A percentile compares a stretch with the other conserved stretches of the same genome.
Conservation (phyloP, 192 early-diverging fungal genomes). For the Mortierella antarctica region DNA sequence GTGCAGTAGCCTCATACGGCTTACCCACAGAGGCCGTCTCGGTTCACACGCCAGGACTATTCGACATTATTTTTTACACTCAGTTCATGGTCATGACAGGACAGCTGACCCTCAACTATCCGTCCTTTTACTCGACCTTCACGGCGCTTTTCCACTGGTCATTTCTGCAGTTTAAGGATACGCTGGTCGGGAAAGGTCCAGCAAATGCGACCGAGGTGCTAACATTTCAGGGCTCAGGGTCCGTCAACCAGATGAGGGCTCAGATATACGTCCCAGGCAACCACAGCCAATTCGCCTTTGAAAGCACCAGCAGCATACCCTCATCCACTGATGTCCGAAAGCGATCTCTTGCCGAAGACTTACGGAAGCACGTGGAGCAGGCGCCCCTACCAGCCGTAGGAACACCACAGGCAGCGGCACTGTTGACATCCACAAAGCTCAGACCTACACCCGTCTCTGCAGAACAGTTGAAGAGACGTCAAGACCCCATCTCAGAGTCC, state of each 20-base stretch:
- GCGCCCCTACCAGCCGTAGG: not conserved
- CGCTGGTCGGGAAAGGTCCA: constrained; percentile 32
- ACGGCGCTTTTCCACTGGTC: constrained; percentile 61
- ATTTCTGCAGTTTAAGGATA: constrained; percentile 39
- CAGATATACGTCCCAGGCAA: not conserved
- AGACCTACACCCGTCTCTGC: not conserved
- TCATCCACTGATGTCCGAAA: not conserved
- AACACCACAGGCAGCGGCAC: not conserved
- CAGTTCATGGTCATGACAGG: constrained; percentile 62
- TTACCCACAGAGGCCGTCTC: constrained; percentile 30
- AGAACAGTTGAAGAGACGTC: too few relatives aligned
- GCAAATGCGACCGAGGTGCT: constrained; percentile 40
- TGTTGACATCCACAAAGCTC: not conserved
- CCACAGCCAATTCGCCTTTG: too few relatives aligned
- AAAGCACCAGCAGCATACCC: constrained; percentile 20
- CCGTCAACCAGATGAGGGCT: constrained; percentile 25
- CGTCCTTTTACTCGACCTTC: constrained; percentile 59
- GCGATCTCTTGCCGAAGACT: too few relatives aligned
- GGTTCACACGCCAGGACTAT: constrained; percentile 63
- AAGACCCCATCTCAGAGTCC: too few relatives aligned
- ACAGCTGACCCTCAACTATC: constrained; percentile 60
- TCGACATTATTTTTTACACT: constrained; percentile 60
- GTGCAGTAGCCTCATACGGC: constrained; percentile 44
- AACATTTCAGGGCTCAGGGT: constrained; percentile 34
- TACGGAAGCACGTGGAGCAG: not conserved